Evolutionary conservation across 306 rosid genomes (phyloP), one percentile per base, ranked within the genome.

Genomic region (Citrullus colocynthis): DNA sequence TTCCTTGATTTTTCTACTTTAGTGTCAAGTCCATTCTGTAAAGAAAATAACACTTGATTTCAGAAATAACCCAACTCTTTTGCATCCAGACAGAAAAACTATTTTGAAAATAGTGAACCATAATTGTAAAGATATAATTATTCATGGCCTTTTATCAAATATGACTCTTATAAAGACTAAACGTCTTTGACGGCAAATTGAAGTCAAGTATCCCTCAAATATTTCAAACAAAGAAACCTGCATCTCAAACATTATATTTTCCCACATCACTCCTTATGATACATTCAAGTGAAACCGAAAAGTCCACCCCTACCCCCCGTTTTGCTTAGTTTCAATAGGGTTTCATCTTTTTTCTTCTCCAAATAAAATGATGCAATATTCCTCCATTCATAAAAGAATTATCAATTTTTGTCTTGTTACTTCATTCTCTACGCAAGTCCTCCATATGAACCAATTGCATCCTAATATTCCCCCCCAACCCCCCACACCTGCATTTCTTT

Each of bases 1-100:
- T 94, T 94, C 86, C 98, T 90, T 10, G 97, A 92, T 85, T 88
- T 90, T 18, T 89, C 95, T 28, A 89, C 86, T 88, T 94, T 94
- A 0, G 97, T 90, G 57, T 88, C 95, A 54, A 94, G 97, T 72
- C 98, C 97, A 5, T 94, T 94, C 98, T 94, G 76, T 64, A 18
- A 7, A 8, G 12, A 34, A 63, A 4, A n/a, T 15, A 20, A 8
- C 58, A 41, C 48, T 59, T 42, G 67, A 20, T 59, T 58, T 59
- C n/a, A 60, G 41, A 57, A 39, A 75, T 20, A 34, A 39, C 51
- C 30, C 51, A 65, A 65, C 28, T 37, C 49, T 17, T 48, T 37
- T 3, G 49, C 2, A 17, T 9, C 6, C 6, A 65, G 6, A 65
- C 16, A 9, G 7, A 21, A 36, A 32, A 36, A 8, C 7, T 17